These are phyloP conservation scores for Tuber umbilicatum DNA, from an alignment of 495 filamentous ascomycete species.

Conservation along the genomic window DNA sequence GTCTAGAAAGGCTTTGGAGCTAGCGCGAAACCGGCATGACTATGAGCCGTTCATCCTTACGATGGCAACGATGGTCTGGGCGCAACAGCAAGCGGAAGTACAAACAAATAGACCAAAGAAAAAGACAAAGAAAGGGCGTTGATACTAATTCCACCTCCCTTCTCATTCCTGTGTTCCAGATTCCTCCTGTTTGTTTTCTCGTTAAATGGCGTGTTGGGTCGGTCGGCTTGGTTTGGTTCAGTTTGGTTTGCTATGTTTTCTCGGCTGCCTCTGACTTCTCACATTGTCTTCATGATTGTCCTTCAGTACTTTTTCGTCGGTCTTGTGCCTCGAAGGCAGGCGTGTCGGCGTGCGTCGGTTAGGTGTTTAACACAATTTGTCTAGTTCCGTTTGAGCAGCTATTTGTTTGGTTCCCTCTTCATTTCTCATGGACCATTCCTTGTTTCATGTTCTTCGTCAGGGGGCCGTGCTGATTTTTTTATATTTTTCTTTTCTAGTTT, in stretches of 20 bases:
- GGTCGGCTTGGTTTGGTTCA: neutral
- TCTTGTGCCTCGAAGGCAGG: neutral
- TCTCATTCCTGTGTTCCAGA: neutral
- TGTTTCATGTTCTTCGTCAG: neutral
- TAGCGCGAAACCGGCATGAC: constrained; percentile 37
- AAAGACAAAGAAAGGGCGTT: neutral
- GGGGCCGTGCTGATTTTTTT: neutral
- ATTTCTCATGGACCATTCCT: neutral
- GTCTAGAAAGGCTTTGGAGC: constrained; percentile 14
- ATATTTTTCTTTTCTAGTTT: neutral
- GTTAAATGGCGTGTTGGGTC: neutral
- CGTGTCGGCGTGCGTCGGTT: neutral
- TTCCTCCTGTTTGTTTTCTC: neutral
- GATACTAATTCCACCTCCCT: neutral
- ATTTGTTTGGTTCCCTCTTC: neutral
- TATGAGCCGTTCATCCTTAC: constrained; percentile 39
- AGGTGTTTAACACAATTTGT: neutral
- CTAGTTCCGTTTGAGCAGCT: neutral
- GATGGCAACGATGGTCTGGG: constrained; percentile 19
- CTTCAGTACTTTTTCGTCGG: neutral
- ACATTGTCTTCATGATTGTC: neutral
- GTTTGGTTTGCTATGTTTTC: neutral
- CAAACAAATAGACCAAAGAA: neutral
- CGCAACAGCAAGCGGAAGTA: constrained; percentile 11
- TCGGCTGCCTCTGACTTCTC: neutral